phyloP scores from a whole-genome alignment of 2,329 filamentous ascomycete species.

The Diaporthe longicolla region DNA sequence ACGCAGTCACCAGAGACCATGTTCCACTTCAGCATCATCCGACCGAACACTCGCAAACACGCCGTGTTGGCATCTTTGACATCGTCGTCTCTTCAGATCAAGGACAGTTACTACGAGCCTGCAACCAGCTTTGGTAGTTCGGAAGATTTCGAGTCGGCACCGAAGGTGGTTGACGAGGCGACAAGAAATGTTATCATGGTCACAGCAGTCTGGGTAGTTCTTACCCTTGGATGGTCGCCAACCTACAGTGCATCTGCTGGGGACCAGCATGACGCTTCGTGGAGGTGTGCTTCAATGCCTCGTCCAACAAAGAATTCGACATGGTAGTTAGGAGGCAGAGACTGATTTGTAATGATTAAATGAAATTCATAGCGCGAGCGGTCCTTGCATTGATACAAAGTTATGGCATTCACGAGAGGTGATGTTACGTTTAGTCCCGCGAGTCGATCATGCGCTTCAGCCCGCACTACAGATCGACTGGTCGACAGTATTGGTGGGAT shows the following conservation, averaged over 20 bases:
- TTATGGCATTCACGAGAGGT: not conserved
- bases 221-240: conserved; percentile 38
- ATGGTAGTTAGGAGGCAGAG: not conserved
- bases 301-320: conserved; percentile 18
- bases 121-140: not conserved
- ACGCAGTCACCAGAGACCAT: not conserved
- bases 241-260: conserved; percentile 14
- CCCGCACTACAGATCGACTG: not conserved
- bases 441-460: not conserved
- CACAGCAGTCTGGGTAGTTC: conserved; percentile 34
- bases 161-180: conserved; percentile 25
- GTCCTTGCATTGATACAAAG: not conserved
- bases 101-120: conserved; percentile 38
- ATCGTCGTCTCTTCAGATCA: conserved; percentile 24
- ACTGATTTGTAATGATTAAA: conserved; percentile 11
- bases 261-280: conserved; percentile 2
- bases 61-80: conserved; percentile 37
- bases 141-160: conserved; percentile 2
- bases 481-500: not conserved
- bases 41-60: conserved; percentile 29
- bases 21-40: conserved; percentile 38
- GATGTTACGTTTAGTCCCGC: not conserved
- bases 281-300: conserved; percentile 7
- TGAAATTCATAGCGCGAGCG: not conserved
- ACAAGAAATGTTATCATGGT: conserved; percentile 28